These are phyloP conservation scores for Cladosporium sp. DNA, from an alignment of 2,329 filamentous ascomycete species.

Conservation along the genomic window DNA sequence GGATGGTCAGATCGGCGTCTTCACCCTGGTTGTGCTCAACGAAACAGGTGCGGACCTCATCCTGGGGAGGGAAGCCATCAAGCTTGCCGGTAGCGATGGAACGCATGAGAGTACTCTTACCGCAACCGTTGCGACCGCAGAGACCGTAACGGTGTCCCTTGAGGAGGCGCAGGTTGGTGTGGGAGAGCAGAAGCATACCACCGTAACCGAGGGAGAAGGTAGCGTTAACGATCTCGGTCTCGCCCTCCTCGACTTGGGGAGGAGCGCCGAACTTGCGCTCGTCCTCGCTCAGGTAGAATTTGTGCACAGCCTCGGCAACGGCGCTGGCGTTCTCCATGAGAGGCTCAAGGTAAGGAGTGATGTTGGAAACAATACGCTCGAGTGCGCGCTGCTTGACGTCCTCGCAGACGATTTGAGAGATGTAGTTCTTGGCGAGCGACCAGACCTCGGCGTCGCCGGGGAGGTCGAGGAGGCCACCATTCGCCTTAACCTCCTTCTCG, in stretches of 20 bases:
- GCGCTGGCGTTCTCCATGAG: constrained; percentile 62
- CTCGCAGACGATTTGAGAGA: constrained; percentile 79
- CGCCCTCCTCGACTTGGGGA: constrained; percentile 82
- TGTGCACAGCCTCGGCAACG: constrained; percentile 68
- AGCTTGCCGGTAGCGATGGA: constrained; percentile 93
- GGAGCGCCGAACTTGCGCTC: constrained; percentile 80
- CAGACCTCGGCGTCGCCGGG: constrained; percentile 59
- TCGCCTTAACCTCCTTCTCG: constrained; percentile 69
- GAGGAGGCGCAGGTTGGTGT: constrained; percentile 88
- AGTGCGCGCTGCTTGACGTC: constrained; percentile 80
- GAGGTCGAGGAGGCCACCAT: constrained; percentile 58
- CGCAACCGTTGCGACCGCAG: constrained; percentile 92
- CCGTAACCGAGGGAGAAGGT: constrained; percentile 97
- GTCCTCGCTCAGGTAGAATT: constrained; percentile 77
- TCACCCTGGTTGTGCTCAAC: constrained; percentile 99
- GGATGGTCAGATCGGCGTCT: constrained; percentile 91
- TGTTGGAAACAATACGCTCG: constrained; percentile 62
- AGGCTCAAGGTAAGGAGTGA: constrained; percentile 70
- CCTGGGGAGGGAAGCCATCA: constrained; percentile 90
- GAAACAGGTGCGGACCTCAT: constrained; percentile 91
- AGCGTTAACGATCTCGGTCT: constrained; percentile 94
- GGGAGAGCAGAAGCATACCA: constrained; percentile 92
- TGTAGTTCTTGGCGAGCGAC: constrained; percentile 65
- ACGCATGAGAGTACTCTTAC: constrained; percentile 98
- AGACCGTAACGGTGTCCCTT: constrained; percentile 98